These are phyloP conservation scores for Parietaria judaica DNA, from an alignment of 306 rosid genomes.

Conservation along the genomic window DNA sequence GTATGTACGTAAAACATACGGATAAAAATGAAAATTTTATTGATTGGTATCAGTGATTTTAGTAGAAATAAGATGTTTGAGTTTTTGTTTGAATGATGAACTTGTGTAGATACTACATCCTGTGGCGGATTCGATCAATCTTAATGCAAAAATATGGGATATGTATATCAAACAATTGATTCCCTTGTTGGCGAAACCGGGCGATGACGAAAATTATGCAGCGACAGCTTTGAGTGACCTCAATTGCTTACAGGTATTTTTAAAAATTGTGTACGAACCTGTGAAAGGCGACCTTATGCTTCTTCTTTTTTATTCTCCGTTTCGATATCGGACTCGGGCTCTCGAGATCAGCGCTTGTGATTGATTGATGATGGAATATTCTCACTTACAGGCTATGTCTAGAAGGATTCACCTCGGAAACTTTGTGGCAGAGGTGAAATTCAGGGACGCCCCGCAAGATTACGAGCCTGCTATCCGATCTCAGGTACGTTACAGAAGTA, in stretches of 20 bases:
- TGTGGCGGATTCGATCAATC: constrained; percentile 51
- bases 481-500: constrained; percentile 33
- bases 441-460: constrained; percentile 61
- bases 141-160: constrained; percentile 66
- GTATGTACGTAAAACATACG: constrained; percentile 26
- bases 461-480: constrained; percentile 71
- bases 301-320: no score
- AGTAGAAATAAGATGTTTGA: neutral
- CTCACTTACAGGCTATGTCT: constrained; percentile 62
- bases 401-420: constrained; percentile 86
- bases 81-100: neutral
- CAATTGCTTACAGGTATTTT: constrained; percentile 63
- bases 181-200: constrained; percentile 46
- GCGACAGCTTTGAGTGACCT: constrained; percentile 85
- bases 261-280: no score
- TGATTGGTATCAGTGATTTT: no score
- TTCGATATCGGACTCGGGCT: no score
- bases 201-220: constrained; percentile 86
- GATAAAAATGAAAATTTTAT: neutral
- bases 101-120: constrained; percentile 56
- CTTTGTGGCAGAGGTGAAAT: constrained; percentile 91
- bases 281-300: no score
- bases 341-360: no score
- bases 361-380: no score
- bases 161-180: constrained; percentile 53